These are phyloP conservation scores for Paragyromitra xinjiangensis DNA, from an alignment of 495 filamentous ascomycete species.

Conservation along the genomic window DNA sequence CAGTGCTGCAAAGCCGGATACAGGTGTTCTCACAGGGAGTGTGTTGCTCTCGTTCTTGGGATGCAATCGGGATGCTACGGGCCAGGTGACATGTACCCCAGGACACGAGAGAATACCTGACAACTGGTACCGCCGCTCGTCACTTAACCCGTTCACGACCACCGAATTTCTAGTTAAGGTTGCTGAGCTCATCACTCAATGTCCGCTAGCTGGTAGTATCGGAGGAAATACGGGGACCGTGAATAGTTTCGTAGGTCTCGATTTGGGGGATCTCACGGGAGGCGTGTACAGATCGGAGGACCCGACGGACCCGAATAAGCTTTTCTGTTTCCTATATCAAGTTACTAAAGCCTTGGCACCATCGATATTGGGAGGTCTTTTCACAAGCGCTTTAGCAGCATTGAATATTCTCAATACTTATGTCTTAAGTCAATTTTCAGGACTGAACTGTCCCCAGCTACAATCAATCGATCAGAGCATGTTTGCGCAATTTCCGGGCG, in stretches of 20 bases:
- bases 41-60: slow-evolving; percentile 64
- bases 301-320: slow-evolving; percentile 62
- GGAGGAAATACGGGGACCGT: slow-evolving; percentile 68
- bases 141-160: neutral
- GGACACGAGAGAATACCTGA: slow-evolving; percentile 67
- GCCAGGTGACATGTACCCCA: slow-evolving; percentile 60
- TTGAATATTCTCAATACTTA: neutral
- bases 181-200: slow-evolving; percentile 56
- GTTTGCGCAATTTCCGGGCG: slow-evolving; percentile 11
- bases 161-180: slow-evolving; percentile 58
- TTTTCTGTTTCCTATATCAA: slow-evolving; percentile 62
- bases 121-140: slow-evolving; percentile 68
- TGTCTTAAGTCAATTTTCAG: neutral
- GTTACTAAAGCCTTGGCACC: neutral
- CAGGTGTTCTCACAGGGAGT: slow-evolving; percentile 61
- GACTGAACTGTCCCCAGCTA: slow-evolving; percentile 1
- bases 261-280: slow-evolving; percentile 63
- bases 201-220: slow-evolving; percentile 52
- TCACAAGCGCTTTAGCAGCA: neutral
- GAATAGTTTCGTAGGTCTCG: slow-evolving; percentile 67
- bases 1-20: slow-evolving; percentile 60
- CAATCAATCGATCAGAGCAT: neutral
- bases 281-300: slow-evolving; percentile 62
- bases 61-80: slow-evolving; percentile 58
- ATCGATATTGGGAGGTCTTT: neutral